These are phyloP conservation scores for Annona cherimola DNA, from an alignment of 164 flowering plant genomes.

Conservation along the genomic window DNA sequence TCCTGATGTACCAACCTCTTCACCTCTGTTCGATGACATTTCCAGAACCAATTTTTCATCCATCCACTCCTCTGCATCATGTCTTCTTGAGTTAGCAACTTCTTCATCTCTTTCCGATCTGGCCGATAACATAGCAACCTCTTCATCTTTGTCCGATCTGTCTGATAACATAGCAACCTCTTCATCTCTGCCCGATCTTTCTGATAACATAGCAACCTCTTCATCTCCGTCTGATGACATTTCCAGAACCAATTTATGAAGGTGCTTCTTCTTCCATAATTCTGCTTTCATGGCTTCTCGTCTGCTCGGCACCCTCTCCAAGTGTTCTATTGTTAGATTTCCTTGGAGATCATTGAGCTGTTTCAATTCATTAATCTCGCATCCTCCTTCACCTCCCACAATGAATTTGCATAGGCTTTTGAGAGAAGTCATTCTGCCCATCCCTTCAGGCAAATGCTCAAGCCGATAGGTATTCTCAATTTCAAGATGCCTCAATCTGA, in stretches of 20 bases:
- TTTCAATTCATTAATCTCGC: slow-evolving; percentile 1
- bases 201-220: no score
- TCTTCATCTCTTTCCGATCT: no score
- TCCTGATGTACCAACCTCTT: no score
- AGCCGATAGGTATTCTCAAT: background rate
- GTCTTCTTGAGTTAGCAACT: no score
- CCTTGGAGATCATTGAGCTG: background rate
- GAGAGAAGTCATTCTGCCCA: slow-evolving; percentile 4
- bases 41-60: no score
- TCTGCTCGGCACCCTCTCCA: background rate
- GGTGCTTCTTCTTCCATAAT: background rate
- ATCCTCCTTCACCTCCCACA: slow-evolving; percentile 1
- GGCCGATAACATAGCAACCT: no score
- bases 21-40: no score
- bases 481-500: slow-evolving; percentile 8
- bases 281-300: background rate
- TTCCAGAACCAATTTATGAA: background rate
- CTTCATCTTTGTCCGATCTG: no score
- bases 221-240: background rate
- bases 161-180: no score
- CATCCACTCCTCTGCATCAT: no score
- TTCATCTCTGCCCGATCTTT: background rate
- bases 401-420: background rate
- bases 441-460: background rate
- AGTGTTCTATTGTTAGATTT: background rate